Evolutionary conservation across 768 basidiomycete species (phyloP).

Genomic region (Suillus fuscotomentosus): DNA sequence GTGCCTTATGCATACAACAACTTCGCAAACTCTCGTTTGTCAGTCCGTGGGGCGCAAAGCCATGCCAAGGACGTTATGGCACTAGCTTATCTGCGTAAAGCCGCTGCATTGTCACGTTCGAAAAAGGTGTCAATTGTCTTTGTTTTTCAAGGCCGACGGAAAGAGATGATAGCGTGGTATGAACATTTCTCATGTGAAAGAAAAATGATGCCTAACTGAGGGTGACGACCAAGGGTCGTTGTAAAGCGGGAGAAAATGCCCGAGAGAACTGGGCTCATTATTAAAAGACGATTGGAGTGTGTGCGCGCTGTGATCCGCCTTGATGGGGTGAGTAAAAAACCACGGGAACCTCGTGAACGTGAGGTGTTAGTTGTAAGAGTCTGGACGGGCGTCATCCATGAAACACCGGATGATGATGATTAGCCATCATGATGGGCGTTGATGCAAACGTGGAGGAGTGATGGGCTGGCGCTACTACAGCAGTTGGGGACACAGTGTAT

Average conservation of each 20-base stretch:
- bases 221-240: conserved; percentile 1
- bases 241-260: not conserved
- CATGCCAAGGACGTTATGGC: not conserved
- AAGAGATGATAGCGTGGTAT: conserved; percentile 1
- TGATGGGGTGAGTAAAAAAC: not conserved
- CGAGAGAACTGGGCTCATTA: not conserved
- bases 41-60: not conserved
- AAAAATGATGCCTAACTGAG: not conserved
- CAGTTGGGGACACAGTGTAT: too few species aligned
- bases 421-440: not conserved
- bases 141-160: not conserved
- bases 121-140: not conserved
- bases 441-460: not conserved
- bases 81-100: not conserved
- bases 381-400: not conserved
- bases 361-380: too few species aligned
- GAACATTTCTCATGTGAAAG: not conserved
- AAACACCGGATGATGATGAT: conserved; percentile 2
- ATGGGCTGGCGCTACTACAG: not conserved
- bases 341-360: not conserved
- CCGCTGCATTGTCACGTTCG: not conserved
- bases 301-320: not conserved
- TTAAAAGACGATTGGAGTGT: not conserved
- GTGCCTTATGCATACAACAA: not conserved
- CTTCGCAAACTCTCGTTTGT: not conserved